A percentile compares a stretch with the other conserved stretches of the same genome.
Conservation (phyloP, 352 stramenopile species). For the Phytophthora fragariae region DNA sequence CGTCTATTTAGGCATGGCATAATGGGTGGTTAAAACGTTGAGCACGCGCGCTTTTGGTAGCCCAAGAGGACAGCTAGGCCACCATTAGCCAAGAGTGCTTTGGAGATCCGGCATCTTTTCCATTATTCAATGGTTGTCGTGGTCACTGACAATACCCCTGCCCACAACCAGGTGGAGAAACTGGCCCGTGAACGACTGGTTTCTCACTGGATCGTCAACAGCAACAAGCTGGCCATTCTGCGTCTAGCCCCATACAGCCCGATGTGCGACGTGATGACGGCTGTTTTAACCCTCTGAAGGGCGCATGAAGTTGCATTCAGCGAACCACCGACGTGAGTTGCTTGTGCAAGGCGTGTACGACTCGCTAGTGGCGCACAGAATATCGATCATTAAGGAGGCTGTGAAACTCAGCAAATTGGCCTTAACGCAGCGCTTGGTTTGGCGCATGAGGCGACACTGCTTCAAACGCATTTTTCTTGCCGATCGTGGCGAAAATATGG, state of each 20-base stretch:
- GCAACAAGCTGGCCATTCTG: background rate
- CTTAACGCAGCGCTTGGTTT: background rate
- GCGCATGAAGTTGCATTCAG: background rate
- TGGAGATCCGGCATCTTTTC: too few relatives aligned
- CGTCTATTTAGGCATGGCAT: too few relatives aligned
- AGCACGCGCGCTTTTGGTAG: too few relatives aligned
- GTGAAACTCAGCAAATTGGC: background rate
- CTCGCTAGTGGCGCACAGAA: background rate
- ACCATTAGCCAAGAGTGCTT: too few relatives aligned
- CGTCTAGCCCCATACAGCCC: background rate
- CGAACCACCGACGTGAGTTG: background rate
- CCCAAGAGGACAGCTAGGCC: too few relatives aligned
- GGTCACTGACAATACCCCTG: background rate
- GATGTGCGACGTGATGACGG: background rate
- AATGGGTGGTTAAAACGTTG: too few relatives aligned
- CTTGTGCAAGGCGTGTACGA: background rate
- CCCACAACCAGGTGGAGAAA: background rate
- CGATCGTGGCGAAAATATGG: background rate
- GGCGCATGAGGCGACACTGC: background rate
- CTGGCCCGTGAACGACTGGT: background rate
- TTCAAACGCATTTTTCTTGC: background rate
- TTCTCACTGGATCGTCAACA: background rate
- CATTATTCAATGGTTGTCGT: background rate
- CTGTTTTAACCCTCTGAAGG: background rate
- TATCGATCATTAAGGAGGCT: background rate